Evolutionary conservation across 768 basidiomycete species (phyloP), one percentile per base, ranked within the genome.

Genomic region (Pleurotus tuber-regium): DNA sequence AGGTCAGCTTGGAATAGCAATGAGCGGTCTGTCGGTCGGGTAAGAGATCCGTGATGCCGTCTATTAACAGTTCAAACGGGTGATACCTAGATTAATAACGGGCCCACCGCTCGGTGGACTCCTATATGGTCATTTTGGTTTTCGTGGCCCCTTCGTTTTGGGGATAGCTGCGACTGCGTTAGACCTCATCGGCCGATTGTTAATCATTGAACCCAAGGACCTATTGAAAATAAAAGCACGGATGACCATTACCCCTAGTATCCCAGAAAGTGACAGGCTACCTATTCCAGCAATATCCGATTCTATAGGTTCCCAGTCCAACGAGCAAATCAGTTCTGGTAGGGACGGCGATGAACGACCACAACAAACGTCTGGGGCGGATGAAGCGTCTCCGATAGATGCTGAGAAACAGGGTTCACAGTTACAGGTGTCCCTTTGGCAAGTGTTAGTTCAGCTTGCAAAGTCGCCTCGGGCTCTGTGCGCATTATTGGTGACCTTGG

Each of bases 1-100:
- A 79, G 83, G 74, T 52, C 84, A 86, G 58, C 66, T 86, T 16
- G 84, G 85, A 0, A 64, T 83, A 28, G 78, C 81, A 3, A 83
- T 85, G 75, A 67, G 71, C 5, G 82, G 83, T 10, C 60, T 83
- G 33, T 76, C 81, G 12, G 51, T 80, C 23, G 83, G 84, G 80
- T 82, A 52, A 53, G 41, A 48, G 1, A 9, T 39, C 7, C 4
- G 18, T 41, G 2, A 16, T 31, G 3, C 38, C 40, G 35, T 56
- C 42, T 58, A 52, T 24, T 24, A 3, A 11, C 25, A 4, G 14
- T 11, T 18, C 19, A n/a, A 12, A 43, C 47, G 21, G n/a, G 49
- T n/a, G 23, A 35, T 25, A 19, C 39, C 28, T 24, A 83, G 82
- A 31, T 62, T 77, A 14, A 61, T 82, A 9, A 68, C 80, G 19